A percentile compares a stretch with the other conserved stretches of the same genome.
These are phyloP conservation scores for Terfezia claveryi DNA, from an alignment of 495 filamentous ascomycete species.

Conservation along the genomic window DNA sequence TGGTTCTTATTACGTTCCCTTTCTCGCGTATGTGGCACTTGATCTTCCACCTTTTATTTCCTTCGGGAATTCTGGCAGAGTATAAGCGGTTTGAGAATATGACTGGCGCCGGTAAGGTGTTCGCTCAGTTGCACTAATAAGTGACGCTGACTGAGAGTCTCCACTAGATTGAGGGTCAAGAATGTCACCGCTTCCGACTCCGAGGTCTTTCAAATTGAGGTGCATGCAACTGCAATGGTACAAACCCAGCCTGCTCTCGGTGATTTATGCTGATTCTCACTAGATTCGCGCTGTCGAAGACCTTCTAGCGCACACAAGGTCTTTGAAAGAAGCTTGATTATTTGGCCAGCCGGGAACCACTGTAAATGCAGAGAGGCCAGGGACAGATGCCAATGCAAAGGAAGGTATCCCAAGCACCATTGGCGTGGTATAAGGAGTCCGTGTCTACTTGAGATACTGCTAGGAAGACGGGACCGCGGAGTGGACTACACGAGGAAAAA, in stretches of 20 bases:
- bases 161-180: conserved; percentile 21
- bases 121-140: neutral
- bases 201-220: conserved; percentile 38
- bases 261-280: neutral
- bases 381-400: conserved; percentile 29
- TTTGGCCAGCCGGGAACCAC: conserved; percentile 45
- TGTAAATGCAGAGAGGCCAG: conserved; percentile 28
- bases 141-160: neutral
- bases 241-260: neutral
- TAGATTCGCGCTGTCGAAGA: conserved; percentile 47
- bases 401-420: conserved; percentile 26
- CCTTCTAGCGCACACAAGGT: conserved; percentile 35
- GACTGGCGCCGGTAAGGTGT: conserved; percentile 29
- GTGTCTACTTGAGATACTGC: neutral
- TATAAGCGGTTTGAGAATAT: conserved; percentile 40
- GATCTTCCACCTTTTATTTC: too few relatives aligned
- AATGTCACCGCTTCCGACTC: conserved; percentile 34
- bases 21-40: too few relatives aligned
- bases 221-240: conserved; percentile 41
- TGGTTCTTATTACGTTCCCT: too few relatives aligned
- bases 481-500: too few relatives aligned
- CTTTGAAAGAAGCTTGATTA: conserved; percentile 53
- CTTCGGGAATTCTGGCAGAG: too few relatives aligned
- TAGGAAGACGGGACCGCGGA: too few relatives aligned
- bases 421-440: neutral